A percentile compares a stretch with the other conserved stretches of the same genome.
These are phyloP conservation scores for Termitomyces eurrhizus DNA, from an alignment of 768 basidiomycete species.

Conservation along the genomic window DNA sequence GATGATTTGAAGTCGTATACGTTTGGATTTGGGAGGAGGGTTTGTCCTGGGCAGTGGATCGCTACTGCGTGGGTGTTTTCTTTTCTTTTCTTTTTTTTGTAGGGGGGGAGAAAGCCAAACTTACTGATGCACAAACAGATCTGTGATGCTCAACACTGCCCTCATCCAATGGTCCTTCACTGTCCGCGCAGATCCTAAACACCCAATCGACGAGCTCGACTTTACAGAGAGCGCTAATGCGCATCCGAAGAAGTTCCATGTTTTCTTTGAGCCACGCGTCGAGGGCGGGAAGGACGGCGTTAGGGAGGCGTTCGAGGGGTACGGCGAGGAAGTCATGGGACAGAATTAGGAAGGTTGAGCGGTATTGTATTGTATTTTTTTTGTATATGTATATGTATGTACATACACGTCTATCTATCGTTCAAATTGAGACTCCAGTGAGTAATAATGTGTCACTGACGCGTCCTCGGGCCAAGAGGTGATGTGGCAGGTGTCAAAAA, in stretches of 20 bases:
- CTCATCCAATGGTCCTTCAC: slow-evolving; percentile 65
- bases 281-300: slow-evolving; percentile 29
- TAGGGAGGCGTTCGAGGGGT: slow-evolving; percentile 37
- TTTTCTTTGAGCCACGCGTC: slow-evolving; percentile 48
- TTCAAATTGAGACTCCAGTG: too few relatives aligned
- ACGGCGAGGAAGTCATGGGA: slow-evolving; percentile 12
- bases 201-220: slow-evolving; percentile 56
- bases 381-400: background rate
- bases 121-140: background rate
- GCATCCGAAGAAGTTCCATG: slow-evolving; percentile 61
- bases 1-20: slow-evolving; percentile 50
- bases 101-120: too few relatives aligned
- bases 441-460: too few relatives aligned
- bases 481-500: too few relatives aligned
- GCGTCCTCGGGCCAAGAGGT: too few relatives aligned
- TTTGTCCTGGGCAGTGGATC: slow-evolving; percentile 65
- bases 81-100: background rate
- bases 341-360: background rate
- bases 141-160: slow-evolving; percentile 63
- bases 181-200: slow-evolving; percentile 43
- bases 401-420: background rate
- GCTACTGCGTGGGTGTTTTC: slow-evolving; percentile 31
- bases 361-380: background rate
- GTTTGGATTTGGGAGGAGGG: slow-evolving; percentile 60
- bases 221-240: slow-evolving; percentile 64